phyloP scores from a whole-genome alignment of 371 early-diverging fungal genomes.

The Batrachochytrium dendrobatidis region DNA sequence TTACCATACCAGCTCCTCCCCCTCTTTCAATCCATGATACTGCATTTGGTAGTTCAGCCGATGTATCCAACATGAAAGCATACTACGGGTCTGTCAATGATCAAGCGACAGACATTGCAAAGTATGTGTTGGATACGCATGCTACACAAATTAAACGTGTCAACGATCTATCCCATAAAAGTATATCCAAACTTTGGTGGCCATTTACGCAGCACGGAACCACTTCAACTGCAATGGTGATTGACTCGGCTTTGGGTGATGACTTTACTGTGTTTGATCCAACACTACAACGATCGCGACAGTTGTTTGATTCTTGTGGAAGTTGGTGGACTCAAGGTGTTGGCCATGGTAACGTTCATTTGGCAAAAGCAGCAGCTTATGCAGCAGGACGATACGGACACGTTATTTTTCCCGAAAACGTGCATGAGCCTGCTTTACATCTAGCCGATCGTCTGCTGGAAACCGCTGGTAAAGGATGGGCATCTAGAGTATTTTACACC shows the following conservation, averaged over 20 bases:
- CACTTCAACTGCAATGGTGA: constrained; percentile 60
- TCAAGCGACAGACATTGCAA: constrained; percentile 40
- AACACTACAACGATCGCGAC: background rate
- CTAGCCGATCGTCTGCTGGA: constrained; percentile 56
- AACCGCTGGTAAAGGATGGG: constrained; percentile 60
- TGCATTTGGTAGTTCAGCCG: constrained; percentile 12
- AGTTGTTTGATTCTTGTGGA: constrained; percentile 57
- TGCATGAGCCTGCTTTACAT: constrained; percentile 62
- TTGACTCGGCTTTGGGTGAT: constrained; percentile 72
- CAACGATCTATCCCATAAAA: constrained; percentile 51
- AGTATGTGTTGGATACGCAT: constrained; percentile 43
- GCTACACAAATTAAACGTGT: constrained; percentile 48
- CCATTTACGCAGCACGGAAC: constrained; percentile 74
- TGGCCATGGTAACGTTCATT: constrained; percentile 62
- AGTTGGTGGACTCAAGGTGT: constrained; percentile 84
- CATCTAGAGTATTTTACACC: constrained; percentile 66
- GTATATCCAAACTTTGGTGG: constrained; percentile 64
- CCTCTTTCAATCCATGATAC: background rate
- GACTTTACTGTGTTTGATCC: constrained; percentile 21
- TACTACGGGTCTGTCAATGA: constrained; percentile 53
- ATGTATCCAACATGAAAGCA: constrained; percentile 22
- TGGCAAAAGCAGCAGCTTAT: constrained; percentile 57
- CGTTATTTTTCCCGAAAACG: constrained; percentile 72
- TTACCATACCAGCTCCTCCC: constrained; percentile 14
- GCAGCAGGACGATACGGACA: constrained; percentile 78